A percentile compares a stretch with the other conserved stretches of the same genome.
Evolutionary conservation across 2,329 filamentous ascomycete genomes (phyloP).

Genomic region (Ceratocystis harringtonii): DNA sequence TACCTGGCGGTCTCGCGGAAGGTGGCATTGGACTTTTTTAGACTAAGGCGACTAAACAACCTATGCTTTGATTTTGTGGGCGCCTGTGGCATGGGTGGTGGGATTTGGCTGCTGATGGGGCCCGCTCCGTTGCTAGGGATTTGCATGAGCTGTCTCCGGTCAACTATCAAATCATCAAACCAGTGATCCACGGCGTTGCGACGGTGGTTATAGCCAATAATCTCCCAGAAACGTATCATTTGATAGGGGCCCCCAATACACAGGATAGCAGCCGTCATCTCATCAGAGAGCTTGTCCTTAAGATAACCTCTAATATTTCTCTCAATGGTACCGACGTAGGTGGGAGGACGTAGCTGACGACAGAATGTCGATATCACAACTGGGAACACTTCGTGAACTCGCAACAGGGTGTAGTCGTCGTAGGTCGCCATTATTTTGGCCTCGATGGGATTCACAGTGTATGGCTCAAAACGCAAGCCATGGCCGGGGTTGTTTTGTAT

Average conservation of each 20-base stretch:
- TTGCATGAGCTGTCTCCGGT: conserved; percentile 25
- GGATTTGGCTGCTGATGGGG: conserved; percentile 21
- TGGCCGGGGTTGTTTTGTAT: conserved; percentile 37
- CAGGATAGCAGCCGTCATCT: conserved; percentile 45
- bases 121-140: not conserved
- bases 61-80: conserved; percentile 36
- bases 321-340: conserved; percentile 49
- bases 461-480: conserved; percentile 37
- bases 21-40: conserved; percentile 38
- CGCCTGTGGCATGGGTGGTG: conserved; percentile 23
- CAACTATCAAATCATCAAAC: conserved; percentile 35
- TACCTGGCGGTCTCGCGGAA: conserved; percentile 3
- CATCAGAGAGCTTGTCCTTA: conserved; percentile 46
- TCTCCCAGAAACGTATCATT: conserved; percentile 50
- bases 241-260: conserved; percentile 47
- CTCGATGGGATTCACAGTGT: conserved; percentile 49
- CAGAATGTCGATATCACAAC: conserved; percentile 50
- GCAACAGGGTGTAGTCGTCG: conserved; percentile 45
- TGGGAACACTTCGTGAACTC: conserved; percentile 50
- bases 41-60: conserved; percentile 36
- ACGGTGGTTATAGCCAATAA: conserved; percentile 48
- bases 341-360: conserved; percentile 45
- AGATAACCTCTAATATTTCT: conserved; percentile 48
- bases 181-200: conserved; percentile 44
- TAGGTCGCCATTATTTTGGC: conserved; percentile 48